Conservation (phyloP, 1,139 yeast species). For the Oligophagozyma castellii region DNA sequence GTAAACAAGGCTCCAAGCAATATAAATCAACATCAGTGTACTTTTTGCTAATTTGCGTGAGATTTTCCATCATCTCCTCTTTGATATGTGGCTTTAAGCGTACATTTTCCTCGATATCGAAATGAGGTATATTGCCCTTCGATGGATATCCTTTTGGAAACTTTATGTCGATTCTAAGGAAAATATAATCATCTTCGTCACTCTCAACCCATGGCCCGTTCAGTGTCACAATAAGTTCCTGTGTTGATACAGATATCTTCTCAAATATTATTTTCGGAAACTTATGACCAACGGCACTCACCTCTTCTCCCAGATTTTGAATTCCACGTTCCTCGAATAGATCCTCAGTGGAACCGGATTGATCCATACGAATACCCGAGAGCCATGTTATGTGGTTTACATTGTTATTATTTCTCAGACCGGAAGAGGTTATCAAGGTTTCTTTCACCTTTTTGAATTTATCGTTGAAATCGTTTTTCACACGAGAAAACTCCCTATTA, state of each 20-base stretch:
- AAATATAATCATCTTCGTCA: slow-evolving; percentile 41
- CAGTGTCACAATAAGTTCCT: slow-evolving; percentile 59
- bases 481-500: slow-evolving; percentile 35
- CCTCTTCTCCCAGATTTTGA: slow-evolving; percentile 77
- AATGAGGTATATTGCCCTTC: slow-evolving; percentile 37
- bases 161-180: slow-evolving; percentile 50
- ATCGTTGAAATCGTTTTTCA: slow-evolving; percentile 6
- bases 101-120: slow-evolving; percentile 65
- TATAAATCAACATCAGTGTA: slow-evolving; percentile 46
- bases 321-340: slow-evolving; percentile 36
- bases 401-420: slow-evolving; percentile 24
- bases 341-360: slow-evolving; percentile 25
- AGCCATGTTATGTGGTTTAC: slow-evolving; percentile 80
- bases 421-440: slow-evolving; percentile 28
- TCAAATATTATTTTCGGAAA: slow-evolving; percentile 83
- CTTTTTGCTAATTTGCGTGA: slow-evolving; percentile 43
- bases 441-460: slow-evolving; percentile 23
- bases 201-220: slow-evolving; percentile 56
- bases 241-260: slow-evolving; percentile 75
- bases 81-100: slow-evolving; percentile 33
- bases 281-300: slow-evolving; percentile 76
- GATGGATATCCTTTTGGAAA: slow-evolving; percentile 67
- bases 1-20: slow-evolving; percentile 68
- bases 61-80: slow-evolving; percentile 34
- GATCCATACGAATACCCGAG: slow-evolving; percentile 62